Base-by-base conservation (phyloP, 768 basidiomycete genomes). In the Tulasnella sp. region DNA sequence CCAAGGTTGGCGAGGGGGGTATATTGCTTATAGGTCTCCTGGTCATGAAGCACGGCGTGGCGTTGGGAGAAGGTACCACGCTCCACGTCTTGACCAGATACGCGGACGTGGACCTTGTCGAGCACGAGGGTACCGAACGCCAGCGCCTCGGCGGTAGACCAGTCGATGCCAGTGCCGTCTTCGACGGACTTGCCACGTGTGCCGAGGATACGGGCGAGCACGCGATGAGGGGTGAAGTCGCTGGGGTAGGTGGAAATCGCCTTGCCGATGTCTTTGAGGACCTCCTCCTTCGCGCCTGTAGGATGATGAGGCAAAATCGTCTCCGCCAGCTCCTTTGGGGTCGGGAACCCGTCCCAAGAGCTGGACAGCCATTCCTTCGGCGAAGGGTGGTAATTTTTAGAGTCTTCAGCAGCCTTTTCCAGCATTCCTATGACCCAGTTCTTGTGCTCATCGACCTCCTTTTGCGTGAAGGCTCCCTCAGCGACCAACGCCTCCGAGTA, bases 371-470 rank as follows among this genome's bases (percentile, higher is more conserved):
- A 98, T 69, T 99, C 96, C 69, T 92, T 90, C 66, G 82, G 80
- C 2, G 91, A 87, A 11, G 96, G 92, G 42, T 92, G 83, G 71
- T 99, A 99, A 69, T 97, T 91, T 75, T 97, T 96, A 11, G 89
- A 79, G 8, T 80, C 91, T n/a, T 79, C 82, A n/a, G 87, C 83
- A 7, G 96, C 92, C 72, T 85, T 93, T 73, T 99, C 96, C 59
- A 99, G 77, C 89, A 93, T 94, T 31, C 92, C 91, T 92, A 92
- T 96, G 2, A 99, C 96, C 96, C 96, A 99, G 66, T 86, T 88
- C 78, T 91, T 92, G 77, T 98, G 96, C 68, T 97, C 93, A 69
- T 94, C 92, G 53, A 97, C 90, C 67, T 98, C 93, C 72, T 86
- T 84, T 71, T 91, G 86, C 30, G 92, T 93, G 71, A 99, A 99